These are phyloP conservation scores for Amoebophrya sp. DNA, from an alignment of 169 alveolate genomes.

Conservation along the genomic window DNA sequence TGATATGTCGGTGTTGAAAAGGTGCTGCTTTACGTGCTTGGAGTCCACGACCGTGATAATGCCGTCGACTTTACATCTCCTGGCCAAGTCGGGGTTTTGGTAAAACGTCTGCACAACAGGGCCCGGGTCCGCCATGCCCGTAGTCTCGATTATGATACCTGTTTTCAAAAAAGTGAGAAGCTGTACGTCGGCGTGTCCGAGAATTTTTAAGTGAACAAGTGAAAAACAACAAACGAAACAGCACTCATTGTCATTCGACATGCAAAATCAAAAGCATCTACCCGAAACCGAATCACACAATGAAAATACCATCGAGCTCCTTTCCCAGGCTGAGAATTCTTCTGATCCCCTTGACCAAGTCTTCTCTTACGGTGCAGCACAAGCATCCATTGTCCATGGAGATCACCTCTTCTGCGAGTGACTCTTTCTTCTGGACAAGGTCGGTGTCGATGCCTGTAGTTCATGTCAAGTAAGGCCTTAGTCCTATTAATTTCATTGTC, in stretches of 20 bases:
- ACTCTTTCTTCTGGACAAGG: background rate
- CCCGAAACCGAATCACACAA: no score
- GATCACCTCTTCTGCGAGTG: background rate
- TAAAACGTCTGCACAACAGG: slow-evolving; percentile 47
- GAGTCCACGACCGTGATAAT: slow-evolving; percentile 42
- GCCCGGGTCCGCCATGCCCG: slow-evolving; percentile 48
- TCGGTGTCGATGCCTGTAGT: slow-evolving; percentile 22
- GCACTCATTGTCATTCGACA: no score
- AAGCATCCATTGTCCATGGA: slow-evolving; percentile 20
- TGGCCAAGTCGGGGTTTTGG: slow-evolving; percentile 35
- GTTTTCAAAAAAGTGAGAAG: no score
- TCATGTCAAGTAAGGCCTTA: no score
- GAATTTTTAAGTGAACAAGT: no score
- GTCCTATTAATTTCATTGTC: no score
- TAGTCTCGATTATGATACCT: slow-evolving; percentile 45
- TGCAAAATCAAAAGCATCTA: no score
- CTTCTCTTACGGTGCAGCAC: background rate
- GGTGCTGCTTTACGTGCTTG: slow-evolving; percentile 35
- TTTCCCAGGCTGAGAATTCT: background rate
- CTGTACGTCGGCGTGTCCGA: no score
- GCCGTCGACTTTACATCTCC: slow-evolving; percentile 34
- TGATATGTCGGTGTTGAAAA: background rate
- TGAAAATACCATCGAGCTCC: background rate
- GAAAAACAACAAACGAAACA: no score
- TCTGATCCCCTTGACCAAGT: background rate